Percentiles rank a stretch among this genome's conserved stretches.
Evolutionary conservation across 306 rosid species (phyloP).

Genomic region (Clitoria ternatea): DNA sequence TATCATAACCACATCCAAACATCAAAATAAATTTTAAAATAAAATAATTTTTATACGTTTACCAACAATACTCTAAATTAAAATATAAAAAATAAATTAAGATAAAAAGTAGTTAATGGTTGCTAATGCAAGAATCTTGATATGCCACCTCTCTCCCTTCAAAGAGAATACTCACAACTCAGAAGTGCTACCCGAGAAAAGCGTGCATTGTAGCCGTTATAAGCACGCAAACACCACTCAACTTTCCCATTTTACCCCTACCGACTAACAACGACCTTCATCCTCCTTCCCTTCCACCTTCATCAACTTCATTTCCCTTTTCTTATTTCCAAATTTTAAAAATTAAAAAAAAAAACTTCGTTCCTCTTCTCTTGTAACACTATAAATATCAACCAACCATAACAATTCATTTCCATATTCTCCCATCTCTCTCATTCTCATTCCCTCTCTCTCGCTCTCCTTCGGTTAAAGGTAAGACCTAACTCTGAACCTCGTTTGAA

Average conservation of each 20-base stretch:
- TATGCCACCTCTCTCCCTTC: background rate
- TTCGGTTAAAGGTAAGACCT: conserved; percentile 7
- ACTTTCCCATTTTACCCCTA: conserved; percentile 28
- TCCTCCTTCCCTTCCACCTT: background rate
- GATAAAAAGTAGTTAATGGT: background rate
- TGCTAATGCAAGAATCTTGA: conserved; percentile 5
- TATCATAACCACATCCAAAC: too few species aligned
- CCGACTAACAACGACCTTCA: conserved; percentile 23
- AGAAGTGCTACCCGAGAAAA: background rate
- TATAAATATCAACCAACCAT: conserved; percentile 13
- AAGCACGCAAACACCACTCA: conserved; percentile 16
- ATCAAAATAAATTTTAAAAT: too few species aligned
- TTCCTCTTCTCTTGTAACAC: background rate
- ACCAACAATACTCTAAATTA: too few species aligned
- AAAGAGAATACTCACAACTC: background rate
- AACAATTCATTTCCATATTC: background rate
- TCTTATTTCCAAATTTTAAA: background rate
- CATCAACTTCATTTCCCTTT: background rate
- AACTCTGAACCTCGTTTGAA: background rate
- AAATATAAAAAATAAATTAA: too few species aligned
- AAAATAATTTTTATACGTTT: too few species aligned
- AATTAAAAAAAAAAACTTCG: background rate
- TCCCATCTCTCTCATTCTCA: background rate
- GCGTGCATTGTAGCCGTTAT: conserved; percentile 30
- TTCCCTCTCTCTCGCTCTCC: background rate